Conservation (phyloP, 441 rosid species). For the Eruca vesicaria region DNA sequence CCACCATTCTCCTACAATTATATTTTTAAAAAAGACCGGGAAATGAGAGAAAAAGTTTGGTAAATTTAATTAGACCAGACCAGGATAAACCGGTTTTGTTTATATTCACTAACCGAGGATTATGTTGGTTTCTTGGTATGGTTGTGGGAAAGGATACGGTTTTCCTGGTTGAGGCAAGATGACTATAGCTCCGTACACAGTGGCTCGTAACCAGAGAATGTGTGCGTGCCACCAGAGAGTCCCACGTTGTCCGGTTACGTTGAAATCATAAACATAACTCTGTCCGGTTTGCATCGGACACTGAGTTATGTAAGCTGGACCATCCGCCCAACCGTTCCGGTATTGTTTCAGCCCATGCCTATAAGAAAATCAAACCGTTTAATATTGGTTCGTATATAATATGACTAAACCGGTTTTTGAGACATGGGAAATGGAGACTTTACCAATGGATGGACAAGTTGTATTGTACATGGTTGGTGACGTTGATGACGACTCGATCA, state of each 20-base stretch:
- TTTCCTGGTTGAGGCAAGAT: conserved; percentile 44
- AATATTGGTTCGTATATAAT: neutral
- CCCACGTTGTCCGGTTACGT: conserved; percentile 62
- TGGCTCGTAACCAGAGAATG: conserved; percentile 53
- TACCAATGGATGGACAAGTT: conserved; percentile 54
- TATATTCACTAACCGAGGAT: conserved; percentile 36
- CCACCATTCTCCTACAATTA: conserved; percentile 56
- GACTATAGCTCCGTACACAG: conserved; percentile 54
- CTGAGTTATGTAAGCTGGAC: conserved; percentile 56
- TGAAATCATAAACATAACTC: conserved; percentile 53
- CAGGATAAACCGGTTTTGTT: neutral
- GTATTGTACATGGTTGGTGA: conserved; percentile 52
- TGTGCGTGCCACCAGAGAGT: conserved; percentile 58
- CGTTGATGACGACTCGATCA: conserved; percentile 46
- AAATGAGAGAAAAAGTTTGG: neutral
- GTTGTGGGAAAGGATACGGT: conserved; percentile 56
- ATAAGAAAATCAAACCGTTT: neutral
- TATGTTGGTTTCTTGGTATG: conserved; percentile 47
- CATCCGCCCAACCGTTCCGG: conserved; percentile 52
- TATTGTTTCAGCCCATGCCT: conserved; percentile 48
- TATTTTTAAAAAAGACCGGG: neutral
- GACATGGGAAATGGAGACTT: conserved; percentile 6
- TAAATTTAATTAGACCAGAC: neutral
- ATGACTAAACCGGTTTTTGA: conserved; percentile 6
- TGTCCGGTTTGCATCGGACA: conserved; percentile 60